Base-by-base conservation (phyloP, 2,329 filamentous ascomycete species). In the Neonectria sp. region DNA sequence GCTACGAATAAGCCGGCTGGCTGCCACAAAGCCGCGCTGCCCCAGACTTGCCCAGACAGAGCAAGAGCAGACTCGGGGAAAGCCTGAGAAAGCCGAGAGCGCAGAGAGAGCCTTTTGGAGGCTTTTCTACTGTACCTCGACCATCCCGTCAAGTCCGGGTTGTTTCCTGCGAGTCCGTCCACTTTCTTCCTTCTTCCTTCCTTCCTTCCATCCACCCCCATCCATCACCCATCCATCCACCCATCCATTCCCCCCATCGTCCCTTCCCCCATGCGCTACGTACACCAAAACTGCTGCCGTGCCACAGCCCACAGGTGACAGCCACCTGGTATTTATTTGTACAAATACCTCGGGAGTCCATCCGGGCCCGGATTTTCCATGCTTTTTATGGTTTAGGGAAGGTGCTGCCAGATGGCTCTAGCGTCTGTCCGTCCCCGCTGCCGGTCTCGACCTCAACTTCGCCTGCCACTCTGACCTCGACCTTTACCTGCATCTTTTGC, bases 401-500 rank as follows among this genome's bases (percentile, higher is more conserved):
- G 45, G 51, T 61, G 51, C 63, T 65, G 57, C 43, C 52, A 37
- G 53, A 58, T 58, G 37, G 61, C 61, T 63, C 48, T 53, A 58
- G 61, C 61, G 61, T 37, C 45, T 56, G 57, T 57, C 31, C 11
- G 35, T 37, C 63, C 63, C 63, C 63, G 63, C 63, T 45, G 35
- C 56, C 33, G 35, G 31, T 24, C 51, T 65, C 51, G 63, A 57
- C 57, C 31, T 46, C 55, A 46, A 61, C 45, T 37, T 40, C 58
- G 40, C 40, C 49, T 60, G 45, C 61, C 33, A 63, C 52, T 61
- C 61, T 51, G n/a, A 57, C 58, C 31, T 61, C 55, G 45, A 57
- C 24, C 53, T 40, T 43, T 40, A 37, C 31, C 33, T 53, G 25
- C 58, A 45, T 33, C 29, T 31, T 27, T 51, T 51, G n/a, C 58